Base-by-base conservation (phyloP, 1,139 yeast species). In the Hemisphaericaspora lyxosophila region DNA sequence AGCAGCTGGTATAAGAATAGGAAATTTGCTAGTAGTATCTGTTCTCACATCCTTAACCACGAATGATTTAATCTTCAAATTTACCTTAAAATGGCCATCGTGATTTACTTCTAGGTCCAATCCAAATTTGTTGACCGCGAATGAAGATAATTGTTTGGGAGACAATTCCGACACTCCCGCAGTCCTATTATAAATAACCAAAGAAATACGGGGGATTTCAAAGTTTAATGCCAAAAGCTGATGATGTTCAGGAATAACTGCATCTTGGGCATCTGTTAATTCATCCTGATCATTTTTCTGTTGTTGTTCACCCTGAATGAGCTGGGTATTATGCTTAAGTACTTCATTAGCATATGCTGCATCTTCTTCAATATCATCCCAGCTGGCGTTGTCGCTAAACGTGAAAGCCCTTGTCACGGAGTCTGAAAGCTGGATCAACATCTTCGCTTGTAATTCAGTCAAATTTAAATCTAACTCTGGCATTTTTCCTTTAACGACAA, bases 1-100 rank as follows among this genome's bases (percentile, higher is more conserved):
- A 2, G 77, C 73, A 18, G 79, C 76, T 1, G 97, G 97, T 33
- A 94, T 82, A 25, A 92, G 80, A 45, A 89, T 85, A 0, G 83
- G 74, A 59, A 87, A 92, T 51, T 78, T 78, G 60, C 86, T 90
- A 13, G 73, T 78, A 20, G 75, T 76, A 8, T 65, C 64, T 23
- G 63, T 55, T 48, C 98, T 72, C 3, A 80, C 77, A 60, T 92
- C 98, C 41, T 76, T 77, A 1, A 90, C 87, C 2, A 83, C 78
- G 53, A 94, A 85, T 0, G 96, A 81, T 28, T 79, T 76, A 20
- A 89, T 71, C 34, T 77, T 78, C 12, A 89, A 55, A 39, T 80
- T 82, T 0, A 90, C 75, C 5, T 67, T 73, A 43, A 79, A 74
- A 30, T 80, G 76, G 1, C 82, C 73, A 47, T 79, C 77, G 25